Base-by-base conservation (phyloP, 78 protist species). In the Capsaspora owczarzaki region DNA sequence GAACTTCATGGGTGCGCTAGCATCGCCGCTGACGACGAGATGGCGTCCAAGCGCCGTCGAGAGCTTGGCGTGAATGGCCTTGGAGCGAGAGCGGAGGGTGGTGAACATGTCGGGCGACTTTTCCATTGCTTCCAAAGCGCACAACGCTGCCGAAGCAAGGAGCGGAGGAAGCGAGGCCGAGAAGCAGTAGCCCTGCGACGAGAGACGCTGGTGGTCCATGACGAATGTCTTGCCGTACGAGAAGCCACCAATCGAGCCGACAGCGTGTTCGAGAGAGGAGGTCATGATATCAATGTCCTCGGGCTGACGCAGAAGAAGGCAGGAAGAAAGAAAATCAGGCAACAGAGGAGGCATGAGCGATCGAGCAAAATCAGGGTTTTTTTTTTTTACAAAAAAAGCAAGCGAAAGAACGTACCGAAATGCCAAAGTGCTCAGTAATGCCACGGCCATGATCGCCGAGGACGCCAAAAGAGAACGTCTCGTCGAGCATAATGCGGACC, bases 371-470 rank as follows among this genome's bases (percentile, higher is more conserved):
- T 20, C 56, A 49, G n/a, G 56, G n/a, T n/a, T n/a, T n/a, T n/a
- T n/a, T n/a, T n/a, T n/a, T n/a, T n/a, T n/a, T 16, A 49, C n/a
- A 49, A 3, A 68, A 10, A 68, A 5, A 40, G 19, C 10, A 10
- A 35, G n/a, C 2, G n/a, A 19, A 1, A 53, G 40, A 37, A 44
- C 79, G 2, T 35, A 86, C 79, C 70, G 63, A 51, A 16, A 91
- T 31, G 42, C 76, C 82, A 49, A 56, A 85, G 61, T 93, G 95
- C 78, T 95, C 98, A 0, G 89, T 43, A 1, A 78, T 53, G 33
- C 99, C 99, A 41, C 88, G 78, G 37, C 98, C 99, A 29, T 88
- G 86, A 31, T 44, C 38, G 75, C 99, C 99, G 37, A 94, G 88
- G 35, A 88, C 79, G 47, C 98, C 99, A 69, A 94, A 74, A 3